Base-by-base conservation (phyloP, 495 filamentous ascomycete genomes). In the Penicillium coffeae region DNA sequence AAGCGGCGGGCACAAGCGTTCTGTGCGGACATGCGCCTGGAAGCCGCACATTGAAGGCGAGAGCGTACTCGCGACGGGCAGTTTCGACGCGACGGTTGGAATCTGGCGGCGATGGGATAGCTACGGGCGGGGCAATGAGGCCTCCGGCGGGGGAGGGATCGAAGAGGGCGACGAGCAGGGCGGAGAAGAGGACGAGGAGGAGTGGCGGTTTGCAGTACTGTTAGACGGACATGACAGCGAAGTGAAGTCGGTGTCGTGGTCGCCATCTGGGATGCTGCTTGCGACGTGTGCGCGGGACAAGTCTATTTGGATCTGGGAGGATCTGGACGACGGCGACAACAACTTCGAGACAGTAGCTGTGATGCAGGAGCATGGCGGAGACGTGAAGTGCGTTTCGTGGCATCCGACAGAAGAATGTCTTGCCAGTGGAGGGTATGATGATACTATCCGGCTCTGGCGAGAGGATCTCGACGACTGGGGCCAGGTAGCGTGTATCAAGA, bases 301-400 rank as follows among this genome's bases (percentile, higher is more conserved):
- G 71, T 85, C 81, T 18, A 88, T 98, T n/a, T 98, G 93, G 93
- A 86, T 98, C 41, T 98, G 93, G 93, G 93, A 98, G 66, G 91
- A 96, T 61, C 77, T 97, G 3, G 66, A 71, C 15, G 83, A 83
- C 30, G 87, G 82, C 6, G 90, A 92, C 21, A 92, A 95, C 60
- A 91, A 96, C 51, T 96, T 88, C 63, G 93, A 98, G 79, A 96
- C 93, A 6, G 81, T 96, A 5, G 92, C 92, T 0, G 92, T 98
- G 46, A 75, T 96, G 66, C 86, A 84, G 66, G 93, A 97, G 66
- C 93, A 98, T 60, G 87, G 86, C 21, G 91, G 86, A 12, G 93
- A 98, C 63, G 91, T 98, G 32, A 98, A 98, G 62, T 88, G 82
- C 46, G 89, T 98, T 3, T 77, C 82, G 0, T 98, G 93, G 93